Conservation (phyloP, 345 rosid species). For the Leavenworthia alabamica region DNA sequence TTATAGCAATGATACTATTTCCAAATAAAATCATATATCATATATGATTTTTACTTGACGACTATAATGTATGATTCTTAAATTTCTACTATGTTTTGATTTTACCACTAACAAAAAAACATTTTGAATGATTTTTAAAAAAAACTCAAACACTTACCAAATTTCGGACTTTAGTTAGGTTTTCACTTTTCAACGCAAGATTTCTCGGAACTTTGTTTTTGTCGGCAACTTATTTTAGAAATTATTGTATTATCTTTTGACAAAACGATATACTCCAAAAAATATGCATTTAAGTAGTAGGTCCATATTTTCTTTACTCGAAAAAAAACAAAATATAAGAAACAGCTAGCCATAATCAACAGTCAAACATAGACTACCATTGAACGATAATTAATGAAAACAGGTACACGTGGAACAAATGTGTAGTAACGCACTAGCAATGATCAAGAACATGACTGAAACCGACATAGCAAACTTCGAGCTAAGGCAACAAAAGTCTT, state of each 20-base stretch:
- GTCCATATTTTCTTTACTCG: too few relatives aligned
- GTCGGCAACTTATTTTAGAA: not conserved
- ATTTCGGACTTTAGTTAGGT: too few relatives aligned
- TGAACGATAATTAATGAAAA: not conserved
- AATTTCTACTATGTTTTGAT: not conserved
- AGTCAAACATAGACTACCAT: too few relatives aligned
- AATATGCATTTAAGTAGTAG: not conserved
- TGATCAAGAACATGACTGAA: slow-evolving; percentile 50
- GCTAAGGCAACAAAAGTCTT: not conserved
- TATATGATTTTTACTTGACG: too few relatives aligned
- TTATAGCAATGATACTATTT: too few relatives aligned
- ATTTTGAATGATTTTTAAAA: too few relatives aligned
- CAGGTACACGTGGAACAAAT: slow-evolving; percentile 37
- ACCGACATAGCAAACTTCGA: slow-evolving; percentile 36
- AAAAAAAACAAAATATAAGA: too few relatives aligned
- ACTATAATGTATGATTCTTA: not conserved
- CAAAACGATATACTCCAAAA: not conserved
- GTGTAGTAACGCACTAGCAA: slow-evolving; percentile 50
- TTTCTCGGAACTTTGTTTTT: too few relatives aligned
- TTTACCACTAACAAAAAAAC: not conserved
- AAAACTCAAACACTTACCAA: too few relatives aligned
- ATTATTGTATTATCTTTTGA: not conserved
- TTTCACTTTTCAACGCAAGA: too few relatives aligned
- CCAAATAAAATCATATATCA: too few relatives aligned
- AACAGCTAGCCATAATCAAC: too few relatives aligned